Evolutionary conservation across 2,329 filamentous ascomycete species (phyloP).

Genomic region (Ceratocystis colombiana): DNA sequence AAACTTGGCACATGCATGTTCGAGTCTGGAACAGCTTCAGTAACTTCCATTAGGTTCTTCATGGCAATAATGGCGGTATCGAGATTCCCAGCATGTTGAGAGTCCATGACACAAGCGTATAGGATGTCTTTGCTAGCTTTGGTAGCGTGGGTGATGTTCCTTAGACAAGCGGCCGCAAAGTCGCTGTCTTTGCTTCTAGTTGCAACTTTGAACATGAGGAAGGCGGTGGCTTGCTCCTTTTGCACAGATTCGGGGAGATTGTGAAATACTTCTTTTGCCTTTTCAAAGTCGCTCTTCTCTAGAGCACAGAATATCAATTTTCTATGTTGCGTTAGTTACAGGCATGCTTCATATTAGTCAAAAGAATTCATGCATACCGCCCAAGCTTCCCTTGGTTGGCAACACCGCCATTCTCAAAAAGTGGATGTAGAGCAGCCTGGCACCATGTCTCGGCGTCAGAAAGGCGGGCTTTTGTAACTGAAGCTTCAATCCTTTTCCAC

Average conservation of each 20-base stretch:
- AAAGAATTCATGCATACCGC: constrained; percentile 39
- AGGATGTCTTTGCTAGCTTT: constrained; percentile 50
- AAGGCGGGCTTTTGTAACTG: constrained; percentile 44
- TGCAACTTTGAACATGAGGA: constrained; percentile 65
- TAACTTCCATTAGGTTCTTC: constrained; percentile 31
- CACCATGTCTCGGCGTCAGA: constrained; percentile 60
- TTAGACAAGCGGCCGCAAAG: constrained; percentile 53
- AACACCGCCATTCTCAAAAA: constrained; percentile 57
- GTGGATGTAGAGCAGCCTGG: constrained; percentile 51
- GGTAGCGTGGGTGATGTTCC: constrained; percentile 46
- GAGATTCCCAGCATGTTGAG: constrained; percentile 55
- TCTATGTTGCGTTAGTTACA: constrained; percentile 36
- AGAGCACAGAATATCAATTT: constrained; percentile 65
- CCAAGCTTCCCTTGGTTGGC: constrained; percentile 58
- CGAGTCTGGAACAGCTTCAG: constrained; percentile 27
- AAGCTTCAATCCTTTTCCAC: constrained; percentile 66
- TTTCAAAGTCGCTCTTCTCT: constrained; percentile 43
- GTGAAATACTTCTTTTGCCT: constrained; percentile 46
- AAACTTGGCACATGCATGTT: constrained; percentile 33
- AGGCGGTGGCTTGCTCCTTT: constrained; percentile 56
- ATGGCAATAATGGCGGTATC: constrained; percentile 41
- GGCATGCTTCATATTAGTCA: not conserved
- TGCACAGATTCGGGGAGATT: constrained; percentile 49
- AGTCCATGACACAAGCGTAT: constrained; percentile 71
- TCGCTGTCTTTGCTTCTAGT: constrained; percentile 49